These are phyloP conservation scores for Cladosporium sp. DNA, from an alignment of 2,329 filamentous ascomycete species.

Conservation along the genomic window DNA sequence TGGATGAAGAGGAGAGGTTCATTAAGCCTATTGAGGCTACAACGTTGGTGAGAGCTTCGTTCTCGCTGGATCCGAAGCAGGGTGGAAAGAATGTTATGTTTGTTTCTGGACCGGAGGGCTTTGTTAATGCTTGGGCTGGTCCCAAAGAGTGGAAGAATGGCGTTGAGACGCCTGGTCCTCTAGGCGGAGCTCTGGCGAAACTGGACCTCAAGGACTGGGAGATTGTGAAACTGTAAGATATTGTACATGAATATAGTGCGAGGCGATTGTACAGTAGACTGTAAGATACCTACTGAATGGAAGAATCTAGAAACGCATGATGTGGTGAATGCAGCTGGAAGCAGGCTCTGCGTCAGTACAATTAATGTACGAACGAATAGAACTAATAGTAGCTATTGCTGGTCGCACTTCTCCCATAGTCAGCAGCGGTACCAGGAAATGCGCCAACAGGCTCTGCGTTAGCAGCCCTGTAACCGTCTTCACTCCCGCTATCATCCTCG, in stretches of 20 bases:
- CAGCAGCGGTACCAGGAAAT: conserved; percentile 45
- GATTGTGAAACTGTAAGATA: conserved; percentile 54
- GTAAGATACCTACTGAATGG: background rate
- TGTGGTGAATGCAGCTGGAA: too few species aligned
- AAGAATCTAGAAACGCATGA: too few species aligned
- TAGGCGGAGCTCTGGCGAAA: conserved; percentile 64
- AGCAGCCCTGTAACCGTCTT: conserved; percentile 28
- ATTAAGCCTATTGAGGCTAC: conserved; percentile 48
- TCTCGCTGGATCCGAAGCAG: conserved; percentile 11
- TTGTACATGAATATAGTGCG: background rate
- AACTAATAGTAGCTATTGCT: conserved; percentile 28
- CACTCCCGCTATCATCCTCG: conserved; percentile 44
- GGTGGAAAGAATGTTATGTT: conserved; percentile 64
- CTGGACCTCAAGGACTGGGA: conserved; percentile 57
- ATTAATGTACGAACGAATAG: too few species aligned
- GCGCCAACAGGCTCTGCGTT: conserved; percentile 41
- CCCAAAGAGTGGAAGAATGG: conserved; percentile 72
- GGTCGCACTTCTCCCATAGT: conserved; percentile 25
- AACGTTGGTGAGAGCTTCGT: conserved; percentile 13
- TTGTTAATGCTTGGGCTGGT: conserved; percentile 76
- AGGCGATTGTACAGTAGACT: background rate
- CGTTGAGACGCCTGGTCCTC: conserved; percentile 67
- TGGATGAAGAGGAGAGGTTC: conserved; percentile 72
- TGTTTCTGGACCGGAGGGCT: conserved; percentile 87
- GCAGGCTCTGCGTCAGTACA: too few species aligned